A percentile compares a stretch with the other conserved stretches of the same genome.
These are phyloP conservation scores for Scutellaria galericulata DNA, from an alignment of 257 asterid species.

Conservation along the genomic window DNA sequence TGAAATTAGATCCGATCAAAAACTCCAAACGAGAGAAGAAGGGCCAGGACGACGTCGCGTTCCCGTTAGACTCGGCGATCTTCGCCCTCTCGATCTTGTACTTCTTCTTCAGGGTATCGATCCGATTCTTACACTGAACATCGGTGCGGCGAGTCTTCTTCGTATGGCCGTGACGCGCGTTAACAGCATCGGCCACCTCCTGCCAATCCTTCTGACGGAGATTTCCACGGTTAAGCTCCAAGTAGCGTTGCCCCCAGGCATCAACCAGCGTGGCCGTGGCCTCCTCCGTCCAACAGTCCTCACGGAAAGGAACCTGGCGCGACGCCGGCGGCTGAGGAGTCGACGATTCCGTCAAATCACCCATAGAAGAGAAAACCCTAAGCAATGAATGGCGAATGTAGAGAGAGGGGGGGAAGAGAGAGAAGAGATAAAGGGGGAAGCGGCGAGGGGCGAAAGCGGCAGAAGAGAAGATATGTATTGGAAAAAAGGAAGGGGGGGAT, in stretches of 20 bases:
- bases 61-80: conserved; percentile 49
- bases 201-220: conserved; percentile 79
- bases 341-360: conserved; percentile 51
- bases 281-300: conserved; percentile 84
- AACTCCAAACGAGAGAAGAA: conserved; percentile 54
- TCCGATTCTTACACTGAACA: conserved; percentile 73
- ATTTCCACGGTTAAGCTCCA: conserved; percentile 71
- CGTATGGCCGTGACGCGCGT: conserved; percentile 58
- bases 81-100: conserved; percentile 65
- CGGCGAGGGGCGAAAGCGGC: conserved; percentile 38
- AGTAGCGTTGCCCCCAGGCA: conserved; percentile 71
- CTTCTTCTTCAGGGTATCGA: conserved; percentile 77
- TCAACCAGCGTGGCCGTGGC: conserved; percentile 70
- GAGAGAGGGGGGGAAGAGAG: neutral
- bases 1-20: conserved; percentile 53
- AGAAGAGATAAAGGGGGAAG: conserved; percentile 15
- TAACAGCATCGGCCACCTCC: conserved; percentile 70
- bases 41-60: conserved; percentile 59
- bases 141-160: conserved; percentile 75
- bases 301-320: conserved; percentile 58
- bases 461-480: conserved; percentile 35
- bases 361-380: conserved; percentile 39
- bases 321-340: conserved; percentile 44
- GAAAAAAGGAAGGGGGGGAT: conserved; percentile 27
- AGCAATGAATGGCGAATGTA: neutral